Evolutionary conservation across 1,284 basidiomycete genomes (phyloP).

Genomic region (Microbotryum violaceum): DNA sequence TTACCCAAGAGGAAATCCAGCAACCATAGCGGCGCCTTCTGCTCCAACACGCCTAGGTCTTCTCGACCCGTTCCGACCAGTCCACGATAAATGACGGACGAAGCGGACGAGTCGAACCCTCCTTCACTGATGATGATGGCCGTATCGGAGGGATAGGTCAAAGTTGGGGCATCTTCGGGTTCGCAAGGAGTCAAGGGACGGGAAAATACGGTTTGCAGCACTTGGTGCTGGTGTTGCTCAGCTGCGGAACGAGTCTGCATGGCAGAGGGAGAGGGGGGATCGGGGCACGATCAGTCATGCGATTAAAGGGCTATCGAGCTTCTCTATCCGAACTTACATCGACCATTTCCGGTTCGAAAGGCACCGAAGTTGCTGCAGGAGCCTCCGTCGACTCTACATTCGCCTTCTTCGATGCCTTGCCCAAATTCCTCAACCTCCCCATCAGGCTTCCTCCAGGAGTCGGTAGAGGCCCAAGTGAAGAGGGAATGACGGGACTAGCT

Average conservation of each 20-base stretch:
- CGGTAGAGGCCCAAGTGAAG: slow-evolving; percentile 1
- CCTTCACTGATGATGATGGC: slow-evolving; percentile 77
- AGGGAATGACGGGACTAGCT: not conserved
- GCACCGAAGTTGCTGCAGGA: slow-evolving; percentile 15
- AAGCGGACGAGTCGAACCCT: slow-evolving; percentile 58
- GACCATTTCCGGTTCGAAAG: not conserved
- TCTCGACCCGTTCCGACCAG: slow-evolving; percentile 55
- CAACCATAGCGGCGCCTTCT: slow-evolving; percentile 76
- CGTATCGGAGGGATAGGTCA: slow-evolving; percentile 58
- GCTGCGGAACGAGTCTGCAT: slow-evolving; percentile 12
- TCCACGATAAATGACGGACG: slow-evolving; percentile 69
- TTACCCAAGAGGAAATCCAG: slow-evolving; percentile 68
- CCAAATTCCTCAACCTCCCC: slow-evolving; percentile 24
- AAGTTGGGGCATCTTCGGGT: slow-evolving; percentile 61
- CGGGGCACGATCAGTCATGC: no score
- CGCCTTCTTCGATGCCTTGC: slow-evolving; percentile 25
- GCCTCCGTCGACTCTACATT: slow-evolving; percentile 2
- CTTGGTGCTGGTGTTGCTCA: slow-evolving; percentile 42
- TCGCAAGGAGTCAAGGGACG: slow-evolving; percentile 62
- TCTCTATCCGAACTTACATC: no score
- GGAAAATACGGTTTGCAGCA: slow-evolving; percentile 59
- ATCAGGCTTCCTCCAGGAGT: slow-evolving; percentile 21
- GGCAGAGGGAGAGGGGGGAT: not conserved
- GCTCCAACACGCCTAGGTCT: slow-evolving; percentile 65
- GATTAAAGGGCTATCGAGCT: no score